Conservation (phyloP, 805 yeast genomes). For the Saccharomycopsis oosterbeekiorum region DNA sequence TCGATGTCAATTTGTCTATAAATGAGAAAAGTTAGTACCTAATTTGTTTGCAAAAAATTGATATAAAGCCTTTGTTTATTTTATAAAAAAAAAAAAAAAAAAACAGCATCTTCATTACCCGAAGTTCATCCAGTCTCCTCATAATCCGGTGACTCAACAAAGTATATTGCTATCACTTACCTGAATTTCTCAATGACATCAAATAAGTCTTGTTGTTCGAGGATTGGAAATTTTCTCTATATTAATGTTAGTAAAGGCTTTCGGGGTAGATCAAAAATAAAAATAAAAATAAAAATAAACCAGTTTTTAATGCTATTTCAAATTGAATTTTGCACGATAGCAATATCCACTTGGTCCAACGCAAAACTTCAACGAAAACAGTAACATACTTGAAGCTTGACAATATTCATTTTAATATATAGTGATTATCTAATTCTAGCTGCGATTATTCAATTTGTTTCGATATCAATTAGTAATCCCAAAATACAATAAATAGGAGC, state of each 20-base stretch:
- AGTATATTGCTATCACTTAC: slow-evolving; percentile 18
- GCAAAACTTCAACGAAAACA: neutral
- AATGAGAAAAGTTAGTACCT: slow-evolving; percentile 10
- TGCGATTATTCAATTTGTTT: neutral
- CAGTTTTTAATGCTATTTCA: neutral
- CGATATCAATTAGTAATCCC: too few relatives aligned
- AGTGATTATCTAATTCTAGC: neutral
- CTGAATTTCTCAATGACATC: slow-evolving; percentile 74
- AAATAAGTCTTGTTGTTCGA: slow-evolving; percentile 82
- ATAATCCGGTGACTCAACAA: too few relatives aligned
- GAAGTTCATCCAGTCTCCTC: too few relatives aligned
- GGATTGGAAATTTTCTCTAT: slow-evolving; percentile 77
- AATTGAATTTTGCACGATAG: neutral
- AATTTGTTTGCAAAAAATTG: neutral
- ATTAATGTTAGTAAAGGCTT: neutral
- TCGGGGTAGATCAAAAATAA: neutral
- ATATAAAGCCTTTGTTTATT: too few relatives aligned
- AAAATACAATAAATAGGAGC: too few relatives aligned
- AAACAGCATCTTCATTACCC: too few relatives aligned
- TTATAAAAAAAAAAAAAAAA: too few relatives aligned
- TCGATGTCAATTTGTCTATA: slow-evolving; percentile 65
- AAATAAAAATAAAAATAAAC: neutral
- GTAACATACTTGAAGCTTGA: slow-evolving; percentile 46
- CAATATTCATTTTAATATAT: slow-evolving; percentile 43
- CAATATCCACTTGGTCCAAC: neutral